Conservation (phyloP, 129 eudicot species). For the Flaveria ramosissima region DNA sequence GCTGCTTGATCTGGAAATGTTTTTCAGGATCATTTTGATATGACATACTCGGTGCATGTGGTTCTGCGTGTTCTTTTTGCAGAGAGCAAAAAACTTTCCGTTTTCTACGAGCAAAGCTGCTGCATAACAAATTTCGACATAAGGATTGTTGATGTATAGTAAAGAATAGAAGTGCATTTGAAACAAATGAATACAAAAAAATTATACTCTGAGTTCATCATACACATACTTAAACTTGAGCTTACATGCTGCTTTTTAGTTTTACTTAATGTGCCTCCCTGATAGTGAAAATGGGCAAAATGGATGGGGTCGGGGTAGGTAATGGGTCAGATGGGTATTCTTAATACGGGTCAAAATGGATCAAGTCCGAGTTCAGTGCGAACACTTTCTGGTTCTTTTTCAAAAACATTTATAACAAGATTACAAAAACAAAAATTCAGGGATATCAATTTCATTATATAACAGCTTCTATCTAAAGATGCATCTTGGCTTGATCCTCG, state of each 20-base stretch:
- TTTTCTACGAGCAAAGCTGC: slow-evolving; percentile 53
- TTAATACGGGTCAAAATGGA: background rate
- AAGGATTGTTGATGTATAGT: background rate
- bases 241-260: too few species aligned
- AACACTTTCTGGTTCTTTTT: background rate
- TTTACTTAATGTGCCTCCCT: too few species aligned
- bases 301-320: background rate
- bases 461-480: background rate
- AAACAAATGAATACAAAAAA: too few species aligned
- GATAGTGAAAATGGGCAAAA: too few species aligned
- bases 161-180: background rate
- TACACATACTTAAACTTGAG: too few species aligned
- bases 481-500: background rate
- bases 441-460: background rate
- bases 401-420: background rate
- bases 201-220: background rate
- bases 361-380: background rate
- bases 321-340: background rate
- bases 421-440: background rate
- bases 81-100: slow-evolving; percentile 52
- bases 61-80: slow-evolving; percentile 72
- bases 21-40: slow-evolving; percentile 81
- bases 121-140: slow-evolving; percentile 37
- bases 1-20: slow-evolving; percentile 85
- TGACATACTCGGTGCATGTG: slow-evolving; percentile 84